Base-by-base conservation (phyloP, 2,329 filamentous ascomycete genomes). In the Zalaria sp. region DNA sequence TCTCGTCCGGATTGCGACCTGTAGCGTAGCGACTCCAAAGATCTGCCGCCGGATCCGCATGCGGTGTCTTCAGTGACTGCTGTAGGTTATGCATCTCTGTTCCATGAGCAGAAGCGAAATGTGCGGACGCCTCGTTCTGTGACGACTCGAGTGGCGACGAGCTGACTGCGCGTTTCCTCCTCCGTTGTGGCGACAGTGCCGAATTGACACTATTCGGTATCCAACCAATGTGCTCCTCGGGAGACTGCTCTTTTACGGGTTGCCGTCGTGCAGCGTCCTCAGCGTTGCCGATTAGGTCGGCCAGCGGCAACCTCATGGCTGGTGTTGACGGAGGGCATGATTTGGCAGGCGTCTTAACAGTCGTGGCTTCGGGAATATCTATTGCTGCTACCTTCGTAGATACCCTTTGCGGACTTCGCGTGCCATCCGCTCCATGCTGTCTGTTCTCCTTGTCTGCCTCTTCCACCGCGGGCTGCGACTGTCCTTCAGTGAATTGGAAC, bases 221-320 rank as follows among this genome's bases (percentile, higher is more conserved):
- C 76, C 76, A 80, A 38, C 68, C 66, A 36, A 80, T 64, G 51
- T 75, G 71, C 47, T 79, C 76, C 47, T 77, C 71, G 1, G 75
- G 76, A 1, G 75, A 77, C 11, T 63, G 57, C 18, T 68, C 63
- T 40, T 62, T 63, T 26, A 63, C 60, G n/a, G 62, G 61, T 43
- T 64, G 62, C 49, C 64, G 42, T 32, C 40, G 68, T 32, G 67
- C 63, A 6, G 65, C 65, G 51, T 77, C 72, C 54, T 79, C 75
- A 38, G 68, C 67, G 53, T 77, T 75, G 47, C 73, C 73, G 37
- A 79, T 73, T 28, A 79, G 60, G 46, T 79, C 75, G 28, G 73
- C 72, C 8, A 79, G 59, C 25, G 75, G 72, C 34, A 79, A 66
- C 42, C 73, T 63, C 35, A 74, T 71, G 25, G 68, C 69, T 2